A percentile compares a stretch with the other conserved stretches of the same genome.
Conservation (phyloP, 1,284 basidiomycete genomes). For the Puccinia horiana region DNA sequence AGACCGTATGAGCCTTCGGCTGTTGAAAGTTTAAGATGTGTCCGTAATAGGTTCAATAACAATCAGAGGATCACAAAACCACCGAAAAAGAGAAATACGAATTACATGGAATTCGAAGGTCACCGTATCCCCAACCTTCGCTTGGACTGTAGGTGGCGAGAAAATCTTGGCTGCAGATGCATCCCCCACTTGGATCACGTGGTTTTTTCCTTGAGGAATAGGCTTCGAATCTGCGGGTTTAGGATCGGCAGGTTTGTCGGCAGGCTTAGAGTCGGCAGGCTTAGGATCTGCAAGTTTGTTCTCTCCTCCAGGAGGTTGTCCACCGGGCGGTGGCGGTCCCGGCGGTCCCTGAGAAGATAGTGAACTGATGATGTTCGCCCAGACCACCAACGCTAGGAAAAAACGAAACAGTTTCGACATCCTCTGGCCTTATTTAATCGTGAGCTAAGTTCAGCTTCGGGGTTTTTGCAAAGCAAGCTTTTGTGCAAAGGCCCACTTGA, state of each 20-base stretch:
- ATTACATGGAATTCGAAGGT: conserved; percentile 36
- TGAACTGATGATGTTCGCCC: conserved; percentile 14
- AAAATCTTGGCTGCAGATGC: background rate
- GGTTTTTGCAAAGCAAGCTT: background rate
- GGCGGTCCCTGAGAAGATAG: conserved; percentile 19
- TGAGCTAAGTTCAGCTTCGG: background rate
- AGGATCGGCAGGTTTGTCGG: too few relatives aligned
- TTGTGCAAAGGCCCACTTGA: background rate
- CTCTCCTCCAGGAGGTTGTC: too few relatives aligned
- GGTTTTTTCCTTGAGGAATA: conserved; percentile 19
- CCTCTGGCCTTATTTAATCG: background rate
- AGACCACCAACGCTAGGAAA: background rate
- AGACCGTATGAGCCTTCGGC: conserved; percentile 33
- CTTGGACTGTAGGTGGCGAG: background rate
- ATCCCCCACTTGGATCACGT: conserved; percentile 19
- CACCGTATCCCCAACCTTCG: conserved; percentile 28
- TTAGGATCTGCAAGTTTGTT: background rate
- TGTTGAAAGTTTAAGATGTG: background rate
- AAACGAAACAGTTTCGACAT: conserved; percentile 1
- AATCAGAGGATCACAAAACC: background rate
- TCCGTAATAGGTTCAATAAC: background rate
- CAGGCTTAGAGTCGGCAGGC: background rate
- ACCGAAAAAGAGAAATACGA: background rate
- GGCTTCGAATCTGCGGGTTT: background rate
- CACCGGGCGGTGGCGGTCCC: background rate